Conservation (phyloP, 164 flowering plant genomes). For the Protea cynaroides region DNA sequence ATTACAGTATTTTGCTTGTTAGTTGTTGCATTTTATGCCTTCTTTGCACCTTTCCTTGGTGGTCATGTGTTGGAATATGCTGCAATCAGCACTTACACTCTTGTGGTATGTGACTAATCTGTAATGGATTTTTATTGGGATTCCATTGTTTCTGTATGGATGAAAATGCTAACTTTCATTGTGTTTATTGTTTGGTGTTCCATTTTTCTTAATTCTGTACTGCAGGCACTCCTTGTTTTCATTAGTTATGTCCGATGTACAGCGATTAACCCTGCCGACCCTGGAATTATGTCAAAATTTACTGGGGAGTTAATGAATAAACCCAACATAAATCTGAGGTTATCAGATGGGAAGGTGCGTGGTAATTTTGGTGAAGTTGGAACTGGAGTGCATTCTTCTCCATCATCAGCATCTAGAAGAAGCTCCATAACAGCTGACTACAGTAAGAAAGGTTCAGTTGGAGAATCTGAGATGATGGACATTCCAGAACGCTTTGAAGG, state of each 20-base stretch:
- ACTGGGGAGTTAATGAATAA: constrained; percentile 20
- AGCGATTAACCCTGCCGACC: constrained; percentile 96
- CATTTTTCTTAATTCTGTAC: constrained; percentile 5
- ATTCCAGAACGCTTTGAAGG: constrained; percentile 15
- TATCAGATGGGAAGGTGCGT: constrained; percentile 22
- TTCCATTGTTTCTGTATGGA: background rate
- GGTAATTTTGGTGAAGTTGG: constrained; percentile 40
- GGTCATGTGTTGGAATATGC: constrained; percentile 70
- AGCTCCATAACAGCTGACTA: constrained; percentile 57
- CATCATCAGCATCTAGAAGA: constrained; percentile 63
- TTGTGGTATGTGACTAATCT: constrained; percentile 60
- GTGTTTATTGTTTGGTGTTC: constrained; percentile 6
- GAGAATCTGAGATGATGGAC: constrained; percentile 28
- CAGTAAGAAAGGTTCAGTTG: constrained; percentile 44
- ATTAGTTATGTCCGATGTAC: constrained; percentile 87
- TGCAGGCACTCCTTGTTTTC: constrained; percentile 84
- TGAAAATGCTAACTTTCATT: background rate
- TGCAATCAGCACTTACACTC: constrained; percentile 57
- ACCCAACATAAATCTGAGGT: constrained; percentile 19
- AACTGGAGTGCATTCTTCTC: constrained; percentile 42
- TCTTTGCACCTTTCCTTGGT: constrained; percentile 96
- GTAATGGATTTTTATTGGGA: background rate
- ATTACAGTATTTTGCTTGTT: constrained; percentile 89
- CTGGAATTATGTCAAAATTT: constrained; percentile 67
- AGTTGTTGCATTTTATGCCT: constrained; percentile 91